A percentile compares a stretch with the other conserved stretches of the same genome.
phyloP scores from a whole-genome alignment of 805 yeast species.

The Ogataea methanolica region DNA sequence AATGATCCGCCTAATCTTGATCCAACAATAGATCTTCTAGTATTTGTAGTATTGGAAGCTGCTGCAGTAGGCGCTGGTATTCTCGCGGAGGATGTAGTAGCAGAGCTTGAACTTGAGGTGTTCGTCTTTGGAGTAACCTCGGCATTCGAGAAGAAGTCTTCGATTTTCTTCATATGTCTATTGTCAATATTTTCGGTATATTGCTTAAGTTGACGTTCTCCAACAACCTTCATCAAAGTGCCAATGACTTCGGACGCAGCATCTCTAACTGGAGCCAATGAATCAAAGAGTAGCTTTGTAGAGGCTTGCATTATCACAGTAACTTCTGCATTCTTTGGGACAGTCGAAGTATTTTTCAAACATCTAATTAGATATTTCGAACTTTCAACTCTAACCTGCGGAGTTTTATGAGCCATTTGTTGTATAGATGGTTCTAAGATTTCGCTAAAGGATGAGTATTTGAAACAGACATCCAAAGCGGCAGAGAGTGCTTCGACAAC shows the following conservation, averaged over 20 bases:
- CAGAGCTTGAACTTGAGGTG: background rate
- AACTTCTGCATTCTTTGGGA: conserved; percentile 51
- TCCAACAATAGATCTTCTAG: background rate
- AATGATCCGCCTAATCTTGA: background rate
- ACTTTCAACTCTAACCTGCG: conserved; percentile 74
- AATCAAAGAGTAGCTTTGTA: conserved; percentile 68
- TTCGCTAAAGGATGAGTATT: conserved; percentile 44
- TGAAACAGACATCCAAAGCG: conserved; percentile 63
- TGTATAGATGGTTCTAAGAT: conserved; percentile 56
- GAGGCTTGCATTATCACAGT: conserved; percentile 53
- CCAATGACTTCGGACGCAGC: conserved; percentile 78
- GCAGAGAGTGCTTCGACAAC: conserved; percentile 67
- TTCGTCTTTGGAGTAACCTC: conserved; percentile 42
- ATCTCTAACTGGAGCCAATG: conserved; percentile 79
- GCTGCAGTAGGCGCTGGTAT: conserved; percentile 1
- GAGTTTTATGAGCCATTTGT: conserved; percentile 71
- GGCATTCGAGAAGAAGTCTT: conserved; percentile 51
- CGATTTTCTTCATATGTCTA: conserved; percentile 60
- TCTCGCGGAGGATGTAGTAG: background rate
- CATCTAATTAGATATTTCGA: conserved; percentile 61
- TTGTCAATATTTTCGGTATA: conserved; percentile 69
- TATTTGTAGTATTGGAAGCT: background rate
- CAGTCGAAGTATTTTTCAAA: conserved; percentile 41
- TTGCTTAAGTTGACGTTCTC: conserved; percentile 59
- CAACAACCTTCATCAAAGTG: conserved; percentile 75